phyloP scores from a whole-genome alignment of 768 basidiomycete species.

The Cyathus striatus region DNA sequence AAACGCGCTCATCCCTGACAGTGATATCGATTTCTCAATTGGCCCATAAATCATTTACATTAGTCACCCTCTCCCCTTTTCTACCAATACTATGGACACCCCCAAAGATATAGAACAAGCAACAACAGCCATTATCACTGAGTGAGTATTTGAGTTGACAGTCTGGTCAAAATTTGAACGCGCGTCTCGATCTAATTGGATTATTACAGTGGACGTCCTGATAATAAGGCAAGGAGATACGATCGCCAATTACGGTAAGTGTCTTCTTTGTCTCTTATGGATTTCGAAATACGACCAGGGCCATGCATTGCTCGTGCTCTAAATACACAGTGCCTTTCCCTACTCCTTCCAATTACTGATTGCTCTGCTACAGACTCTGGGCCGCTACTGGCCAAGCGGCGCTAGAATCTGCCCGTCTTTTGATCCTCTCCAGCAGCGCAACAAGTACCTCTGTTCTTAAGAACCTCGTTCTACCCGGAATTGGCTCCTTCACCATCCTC shows the following conservation, averaged over 20 bases:
- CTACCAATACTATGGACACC: background rate
- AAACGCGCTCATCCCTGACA: background rate
- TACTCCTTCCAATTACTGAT: too few species aligned
- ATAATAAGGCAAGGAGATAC: slow-evolving; percentile 85
- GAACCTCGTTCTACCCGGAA: slow-evolving; percentile 94
- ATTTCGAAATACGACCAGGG: too few species aligned
- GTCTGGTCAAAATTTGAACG: background rate
- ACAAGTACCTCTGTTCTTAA: slow-evolving; percentile 89
- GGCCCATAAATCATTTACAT: background rate
- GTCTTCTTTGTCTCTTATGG: background rate
- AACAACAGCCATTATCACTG: slow-evolving; percentile 20
- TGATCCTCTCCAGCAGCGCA: slow-evolving; percentile 77
- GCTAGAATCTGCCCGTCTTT: slow-evolving; percentile 77
- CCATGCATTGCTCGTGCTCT: too few species aligned
- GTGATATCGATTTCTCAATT: background rate
- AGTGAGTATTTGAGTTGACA: slow-evolving; percentile 11
- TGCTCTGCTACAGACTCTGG: slow-evolving; percentile 72
- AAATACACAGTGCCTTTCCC: too few species aligned
- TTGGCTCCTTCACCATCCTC: slow-evolving; percentile 93
- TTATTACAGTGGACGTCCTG: slow-evolving; percentile 54
- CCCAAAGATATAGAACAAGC: slow-evolving; percentile 18
- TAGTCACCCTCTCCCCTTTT: background rate
- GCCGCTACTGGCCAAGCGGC: slow-evolving; percentile 87
- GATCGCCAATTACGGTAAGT: slow-evolving; percentile 89
- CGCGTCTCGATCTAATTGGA: background rate